Evolutionary conservation across 345 rosid genomes (phyloP), one percentile per base, ranked within the genome.

Genomic region (Euclidium syriacum): DNA sequence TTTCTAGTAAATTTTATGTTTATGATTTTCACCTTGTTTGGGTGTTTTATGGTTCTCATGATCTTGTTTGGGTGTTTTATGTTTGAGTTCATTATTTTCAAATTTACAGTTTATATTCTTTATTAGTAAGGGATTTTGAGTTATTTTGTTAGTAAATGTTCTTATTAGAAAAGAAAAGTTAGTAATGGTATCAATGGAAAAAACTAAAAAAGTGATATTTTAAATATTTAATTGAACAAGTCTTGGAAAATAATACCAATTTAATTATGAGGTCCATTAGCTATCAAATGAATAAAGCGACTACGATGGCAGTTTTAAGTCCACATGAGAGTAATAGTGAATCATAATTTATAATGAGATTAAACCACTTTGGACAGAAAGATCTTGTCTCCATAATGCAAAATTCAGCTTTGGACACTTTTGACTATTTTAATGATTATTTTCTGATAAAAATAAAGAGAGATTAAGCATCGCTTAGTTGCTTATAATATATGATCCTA

Each of bases 361-460:
- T 70, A 56, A 41, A 57, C 65, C 47, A 64, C 75, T 71, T 64
- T 71, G 65, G 70, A 64, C 75, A 57, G 2, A 29, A 62, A 63
- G 55, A 64, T 71, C 49, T 50, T 41, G 61, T 71, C 75, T 57
- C 71, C 75, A 71, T 64, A 22, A 64, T 71, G 75, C 64, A 64
- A 25, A 36, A 39, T 64, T 71, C 65, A 71, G 75, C 75, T 71
- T 71, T 64, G 71, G 40, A 57, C 48, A 64, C 63, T 57, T 71
- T 71, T 48, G 46, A 41, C 39, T 56, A 57, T 33, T 47, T 15
- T 62, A 53, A 46, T 62, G 8, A 23, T 54, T 57, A 47, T 25
- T 7, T 24, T 49, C 8, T 50, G 1, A 52, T 0, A 24, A 22
- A 36, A 15, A 8, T 24, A 57, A 40, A 56, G n/a, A 62, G 36